Evolutionary conservation across 1,284 basidiomycete species (phyloP), one percentile per base, ranked within the genome.

Genomic region (Chalciporus piperatoides): DNA sequence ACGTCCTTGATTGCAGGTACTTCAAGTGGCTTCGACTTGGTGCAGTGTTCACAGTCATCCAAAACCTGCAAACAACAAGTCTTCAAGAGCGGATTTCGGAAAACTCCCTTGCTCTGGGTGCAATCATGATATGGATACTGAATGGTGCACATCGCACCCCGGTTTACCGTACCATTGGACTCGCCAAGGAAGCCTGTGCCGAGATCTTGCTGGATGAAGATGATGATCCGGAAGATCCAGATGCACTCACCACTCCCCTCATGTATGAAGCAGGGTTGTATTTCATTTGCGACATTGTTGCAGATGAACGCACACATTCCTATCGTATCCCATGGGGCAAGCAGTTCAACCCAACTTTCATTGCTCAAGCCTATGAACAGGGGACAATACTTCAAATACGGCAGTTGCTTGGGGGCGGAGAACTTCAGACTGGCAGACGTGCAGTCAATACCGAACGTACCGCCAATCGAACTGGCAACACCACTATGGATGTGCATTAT

Each of bases 11-110:
- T 24, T 24, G 24, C 10, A 15, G 53, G 45, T 51, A 48, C 2
- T 57, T 59, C 10, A 59, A 57, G 30, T 59, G 33, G 30, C 14
- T 45, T 4, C 32, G 17, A 0, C 42, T 57, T 0, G 30, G 41
- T 2, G 44, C 41, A 24, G 24, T 24, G 24, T 24, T 24, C 24
- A 24, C 24, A 24, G 24, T 24, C 24, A 24, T 24, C 24, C 24
- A 24, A 24, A 24, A 24, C 24, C 24, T 24, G 24, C 24, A 24
- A 24, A 24, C 24, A 24, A 24, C 24, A 24, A 24, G 24, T 24
- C 24, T 24, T 24, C 24, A 24, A 24, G 1, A 54, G 9, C 21
- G 14, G 0, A 2, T 35, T 2, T 36, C 30, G 0, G 33, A 56
- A 0, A 44, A 8, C 14, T 1, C 30, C 3, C 30, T 56, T 1